Base-by-base conservation (phyloP, 1,284 basidiomycete species). In the Ustilago crameri region DNA sequence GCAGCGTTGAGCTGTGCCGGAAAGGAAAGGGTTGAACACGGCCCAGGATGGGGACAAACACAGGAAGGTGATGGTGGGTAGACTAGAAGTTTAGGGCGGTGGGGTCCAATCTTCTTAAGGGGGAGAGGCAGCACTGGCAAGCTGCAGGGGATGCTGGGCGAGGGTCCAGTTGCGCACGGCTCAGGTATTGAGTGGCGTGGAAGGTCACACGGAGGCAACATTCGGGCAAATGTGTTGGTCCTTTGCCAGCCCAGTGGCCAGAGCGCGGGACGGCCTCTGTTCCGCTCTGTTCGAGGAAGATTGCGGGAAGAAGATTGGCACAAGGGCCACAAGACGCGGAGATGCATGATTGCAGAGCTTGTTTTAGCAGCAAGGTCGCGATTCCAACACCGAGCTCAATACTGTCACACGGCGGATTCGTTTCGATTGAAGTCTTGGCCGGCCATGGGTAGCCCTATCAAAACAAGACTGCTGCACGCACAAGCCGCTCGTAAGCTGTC, bases 1-100 rank as follows among this genome's bases (percentile, higher is more conserved):
- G 46, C 66, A 69, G 60, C 55, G 60, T 63, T 69, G 66, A 69
- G 66, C 66, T 59, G 64, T 50, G 60, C 55, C 3, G 18, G 26
- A 23, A 14, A 24, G n/a, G 27, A 26, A n/a, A 50, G 50, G 45
- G 64, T 67, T 67, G 64, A 67, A 57, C 58, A 57, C 51, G 30
- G 24, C 38, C 53, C 42, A 23, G 18, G 22, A 27, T 46, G 47
- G 49, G 62, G 55, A 58, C 61, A 46, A 50, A 49, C 51, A 60
- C 42, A 23, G 34, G 9, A 1, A 18, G 44, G 50, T 47, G 53
- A 26, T 51, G 60, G 49, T 67, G 53, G 57, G 51, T 34, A 30
- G 9, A 14, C 18, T 24, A 32, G 24, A 5, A 10, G 20, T 9
- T 23, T 27, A 35, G 18, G 9, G 5, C 22, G 14, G 30, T 43